A percentile compares a stretch with the other conserved stretches of the same genome.
Evolutionary conservation across 106 monocot species (phyloP).

Genomic region (Dioscorea dumetorum): DNA sequence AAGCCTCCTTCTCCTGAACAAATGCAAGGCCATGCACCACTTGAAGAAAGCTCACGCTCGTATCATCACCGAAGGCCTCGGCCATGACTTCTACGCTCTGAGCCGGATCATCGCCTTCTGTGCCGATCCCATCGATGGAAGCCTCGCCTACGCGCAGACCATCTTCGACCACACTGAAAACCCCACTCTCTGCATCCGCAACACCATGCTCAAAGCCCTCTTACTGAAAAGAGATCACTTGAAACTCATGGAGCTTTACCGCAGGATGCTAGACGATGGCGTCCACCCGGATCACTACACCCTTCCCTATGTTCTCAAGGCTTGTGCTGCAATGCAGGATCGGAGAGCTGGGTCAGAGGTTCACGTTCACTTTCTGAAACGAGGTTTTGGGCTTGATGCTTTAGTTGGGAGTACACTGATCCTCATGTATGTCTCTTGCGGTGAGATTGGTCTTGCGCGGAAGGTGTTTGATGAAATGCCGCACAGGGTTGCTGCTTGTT

Average conservation of each 20-base stretch:
- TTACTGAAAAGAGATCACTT: slow-evolving; percentile 6
- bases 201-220: slow-evolving; percentile 43
- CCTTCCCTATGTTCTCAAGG: slow-evolving; percentile 28
- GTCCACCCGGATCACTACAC: slow-evolving; percentile 34
- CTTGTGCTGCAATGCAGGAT: slow-evolving; percentile 14
- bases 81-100: slow-evolving; percentile 13
- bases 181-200: slow-evolving; percentile 29
- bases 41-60: slow-evolving; percentile 36
- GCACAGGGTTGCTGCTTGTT: slow-evolving; percentile 9
- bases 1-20: slow-evolving; percentile 14
- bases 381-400: slow-evolving; percentile 26
- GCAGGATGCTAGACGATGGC: slow-evolving; percentile 6
- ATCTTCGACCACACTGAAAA: slow-evolving; percentile 11
- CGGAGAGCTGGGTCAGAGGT: slow-evolving; percentile 5
- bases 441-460: slow-evolving; percentile 5
- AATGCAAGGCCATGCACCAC: slow-evolving; percentile 33
- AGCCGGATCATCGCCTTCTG: slow-evolving; percentile 39
- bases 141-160: slow-evolving; percentile 18
- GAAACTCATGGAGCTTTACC: slow-evolving; percentile 8
- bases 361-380: slow-evolving; percentile 18
- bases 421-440: slow-evolving; percentile 19
- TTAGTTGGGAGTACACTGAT: slow-evolving; percentile 29
- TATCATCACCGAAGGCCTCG: slow-evolving; percentile 22
- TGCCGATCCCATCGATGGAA: slow-evolving; percentile 18
- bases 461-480: slow-evolving; percentile 24